Conservation (phyloP, 2,329 filamentous ascomycete species). For the Penicillium aurantiogriseum region DNA sequence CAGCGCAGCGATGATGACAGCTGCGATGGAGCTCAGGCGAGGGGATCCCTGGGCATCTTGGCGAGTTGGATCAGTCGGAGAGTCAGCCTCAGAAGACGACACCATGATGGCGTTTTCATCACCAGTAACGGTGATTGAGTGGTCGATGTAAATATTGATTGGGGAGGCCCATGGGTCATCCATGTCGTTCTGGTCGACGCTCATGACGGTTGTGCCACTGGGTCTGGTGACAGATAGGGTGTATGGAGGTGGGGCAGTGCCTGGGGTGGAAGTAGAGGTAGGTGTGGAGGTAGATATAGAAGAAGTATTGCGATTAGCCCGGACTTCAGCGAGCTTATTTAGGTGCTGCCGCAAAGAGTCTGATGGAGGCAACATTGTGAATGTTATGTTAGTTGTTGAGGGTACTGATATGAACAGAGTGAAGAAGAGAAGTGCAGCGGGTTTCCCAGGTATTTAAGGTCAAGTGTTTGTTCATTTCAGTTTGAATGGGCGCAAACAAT, state of each 20-base stretch:
- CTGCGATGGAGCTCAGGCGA: not conserved
- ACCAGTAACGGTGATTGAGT: conserved; percentile 36
- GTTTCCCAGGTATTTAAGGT: not conserved
- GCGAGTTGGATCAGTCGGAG: not conserved
- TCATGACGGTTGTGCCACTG: conserved; percentile 8
- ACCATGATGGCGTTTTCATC: conserved; percentile 35
- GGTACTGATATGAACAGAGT: not conserved
- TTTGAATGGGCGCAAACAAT: conserved; percentile 7
- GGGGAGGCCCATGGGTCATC: conserved; percentile 15
- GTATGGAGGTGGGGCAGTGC: conserved; percentile 28
- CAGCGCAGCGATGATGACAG: conserved; percentile 3
- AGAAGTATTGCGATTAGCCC: conserved; percentile 17
- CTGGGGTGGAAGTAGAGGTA: not conserved
- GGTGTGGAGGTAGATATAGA: not conserved
- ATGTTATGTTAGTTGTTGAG: not conserved
- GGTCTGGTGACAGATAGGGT: conserved; percentile 6
- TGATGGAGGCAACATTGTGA: conserved; percentile 31
- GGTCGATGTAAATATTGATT: conserved; percentile 37
- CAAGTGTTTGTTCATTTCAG: not conserved
- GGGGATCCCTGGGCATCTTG: not conserved
- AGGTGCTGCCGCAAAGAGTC: conserved; percentile 29
- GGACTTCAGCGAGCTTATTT: conserved; percentile 28
- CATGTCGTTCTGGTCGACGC: conserved; percentile 17
- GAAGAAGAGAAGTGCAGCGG: not conserved
- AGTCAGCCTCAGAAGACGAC: not conserved